Evolutionary conservation across 805 yeast species (phyloP).

Genomic region (Wickerhamomyces queroliae): DNA sequence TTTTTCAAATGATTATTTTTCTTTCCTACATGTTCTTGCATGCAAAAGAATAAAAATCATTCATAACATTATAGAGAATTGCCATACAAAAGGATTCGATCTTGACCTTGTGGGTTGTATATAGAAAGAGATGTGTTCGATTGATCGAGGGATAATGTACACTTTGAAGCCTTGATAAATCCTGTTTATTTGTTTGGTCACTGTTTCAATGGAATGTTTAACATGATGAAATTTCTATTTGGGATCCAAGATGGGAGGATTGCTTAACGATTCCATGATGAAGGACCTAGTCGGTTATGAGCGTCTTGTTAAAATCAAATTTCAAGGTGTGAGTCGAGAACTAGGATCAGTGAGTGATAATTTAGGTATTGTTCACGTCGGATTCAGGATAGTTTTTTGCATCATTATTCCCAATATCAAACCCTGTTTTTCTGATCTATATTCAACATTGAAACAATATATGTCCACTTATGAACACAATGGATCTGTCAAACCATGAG

Average conservation of each 20-base stretch:
- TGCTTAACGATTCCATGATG: slow-evolving; percentile 7
- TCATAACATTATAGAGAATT: slow-evolving; percentile 8
- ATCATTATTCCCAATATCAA: no score
- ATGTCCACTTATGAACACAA: slow-evolving; percentile 8
- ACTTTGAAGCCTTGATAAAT: no score
- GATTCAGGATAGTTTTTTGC: slow-evolving; percentile 7
- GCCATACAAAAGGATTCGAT: slow-evolving; percentile 15
- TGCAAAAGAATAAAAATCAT: slow-evolving; percentile 16
- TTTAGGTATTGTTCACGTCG: slow-evolving; percentile 14
- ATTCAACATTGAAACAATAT: neutral
- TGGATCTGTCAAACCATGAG: slow-evolving; percentile 34
- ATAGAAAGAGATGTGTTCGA: neutral
- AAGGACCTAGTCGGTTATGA: slow-evolving; percentile 16
- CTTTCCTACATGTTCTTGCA: neutral
- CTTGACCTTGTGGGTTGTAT: neutral
- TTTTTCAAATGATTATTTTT: slow-evolving; percentile 15
- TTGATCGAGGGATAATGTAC: no score
- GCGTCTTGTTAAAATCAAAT: neutral
- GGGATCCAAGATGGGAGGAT: neutral
- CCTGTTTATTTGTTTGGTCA: no score
- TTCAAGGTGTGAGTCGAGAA: slow-evolving; percentile 4
- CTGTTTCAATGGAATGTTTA: no score
- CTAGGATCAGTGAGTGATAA: slow-evolving; percentile 18
- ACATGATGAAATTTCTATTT: neutral
- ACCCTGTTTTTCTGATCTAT: neutral